Evolutionary conservation across 345 rosid species (phyloP).

Genomic region (Cardiospermum halicacabum): DNA sequence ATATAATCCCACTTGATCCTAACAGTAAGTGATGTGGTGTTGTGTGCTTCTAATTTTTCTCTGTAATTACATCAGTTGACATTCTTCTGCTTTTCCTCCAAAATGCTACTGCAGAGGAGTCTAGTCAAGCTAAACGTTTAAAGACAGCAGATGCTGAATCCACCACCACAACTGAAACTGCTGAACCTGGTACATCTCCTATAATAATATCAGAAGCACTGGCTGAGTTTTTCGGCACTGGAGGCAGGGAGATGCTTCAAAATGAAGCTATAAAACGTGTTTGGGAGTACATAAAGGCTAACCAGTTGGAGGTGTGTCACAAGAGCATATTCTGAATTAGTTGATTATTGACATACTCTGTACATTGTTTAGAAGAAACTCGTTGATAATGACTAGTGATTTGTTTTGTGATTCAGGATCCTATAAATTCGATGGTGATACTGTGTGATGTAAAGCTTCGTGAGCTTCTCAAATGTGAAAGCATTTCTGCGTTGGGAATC

Average conservation of each 20-base stretch:
- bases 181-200: constrained; percentile 39
- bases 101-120: constrained; percentile 51
- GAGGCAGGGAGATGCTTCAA: constrained; percentile 59
- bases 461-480: constrained; percentile 82
- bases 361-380: not conserved
- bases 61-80: constrained; percentile 8
- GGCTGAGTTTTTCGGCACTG: constrained; percentile 70
- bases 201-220: constrained; percentile 68
- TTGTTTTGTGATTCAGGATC: constrained; percentile 46
- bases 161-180: constrained; percentile 36
- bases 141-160: constrained; percentile 62
- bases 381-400: constrained; percentile 1
- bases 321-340: not conserved
- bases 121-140: constrained; percentile 63
- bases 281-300: constrained; percentile 73
- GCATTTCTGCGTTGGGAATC: constrained; percentile 81
- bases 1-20: constrained; percentile 81
- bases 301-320: constrained; percentile 68
- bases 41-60: not conserved
- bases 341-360: not conserved
- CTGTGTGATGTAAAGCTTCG: constrained; percentile 69
- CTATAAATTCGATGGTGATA: constrained; percentile 71
- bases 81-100: constrained; percentile 4
- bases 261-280: constrained; percentile 52
- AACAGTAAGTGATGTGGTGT: constrained; percentile 44